Percentiles rank a stretch among this genome's conserved stretches.
These are phyloP conservation scores for Suillus clintonianus DNA, from an alignment of 768 basidiomycete species.

Conservation along the genomic window DNA sequence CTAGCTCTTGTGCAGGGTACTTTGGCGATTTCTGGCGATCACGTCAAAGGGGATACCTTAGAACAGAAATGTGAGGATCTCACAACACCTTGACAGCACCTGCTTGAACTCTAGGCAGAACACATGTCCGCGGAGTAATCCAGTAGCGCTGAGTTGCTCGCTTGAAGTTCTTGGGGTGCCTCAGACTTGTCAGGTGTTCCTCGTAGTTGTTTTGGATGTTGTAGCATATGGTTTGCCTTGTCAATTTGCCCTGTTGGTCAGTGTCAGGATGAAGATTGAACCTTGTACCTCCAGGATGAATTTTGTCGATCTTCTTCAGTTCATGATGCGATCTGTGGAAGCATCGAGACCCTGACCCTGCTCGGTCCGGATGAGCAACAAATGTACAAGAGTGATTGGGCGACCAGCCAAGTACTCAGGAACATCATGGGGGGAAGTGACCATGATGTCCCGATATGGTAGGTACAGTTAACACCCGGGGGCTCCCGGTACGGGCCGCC, in stretches of 20 bases:
- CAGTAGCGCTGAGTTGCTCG: neutral
- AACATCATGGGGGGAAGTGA: conserved; percentile 9
- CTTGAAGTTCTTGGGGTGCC: neutral
- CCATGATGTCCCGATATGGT: conserved; percentile 30
- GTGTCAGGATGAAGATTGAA: neutral
- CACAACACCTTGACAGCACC: neutral
- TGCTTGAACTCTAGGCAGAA: neutral
- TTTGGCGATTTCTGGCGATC: neutral
- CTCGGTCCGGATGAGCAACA: conserved; percentile 11
- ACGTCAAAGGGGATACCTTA: neutral
- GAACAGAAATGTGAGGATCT: neutral
- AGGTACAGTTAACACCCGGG: conserved; percentile 12
- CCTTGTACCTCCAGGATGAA: neutral
- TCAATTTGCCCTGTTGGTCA: neutral
- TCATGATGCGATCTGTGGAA: neutral
- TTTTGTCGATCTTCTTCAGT: neutral
- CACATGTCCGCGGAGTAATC: neutral
- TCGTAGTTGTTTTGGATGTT: neutral
- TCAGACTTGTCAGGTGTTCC: neutral
- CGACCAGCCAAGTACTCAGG: conserved; percentile 6
- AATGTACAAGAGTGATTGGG: conserved; percentile 17
- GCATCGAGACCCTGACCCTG: neutral
- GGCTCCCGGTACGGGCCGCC: conserved; percentile 30
- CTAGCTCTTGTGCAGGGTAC: neutral
- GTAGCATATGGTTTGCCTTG: neutral